Base-by-base conservation (phyloP, 140 eudicot genomes). In the Cichorium intybus region DNA sequence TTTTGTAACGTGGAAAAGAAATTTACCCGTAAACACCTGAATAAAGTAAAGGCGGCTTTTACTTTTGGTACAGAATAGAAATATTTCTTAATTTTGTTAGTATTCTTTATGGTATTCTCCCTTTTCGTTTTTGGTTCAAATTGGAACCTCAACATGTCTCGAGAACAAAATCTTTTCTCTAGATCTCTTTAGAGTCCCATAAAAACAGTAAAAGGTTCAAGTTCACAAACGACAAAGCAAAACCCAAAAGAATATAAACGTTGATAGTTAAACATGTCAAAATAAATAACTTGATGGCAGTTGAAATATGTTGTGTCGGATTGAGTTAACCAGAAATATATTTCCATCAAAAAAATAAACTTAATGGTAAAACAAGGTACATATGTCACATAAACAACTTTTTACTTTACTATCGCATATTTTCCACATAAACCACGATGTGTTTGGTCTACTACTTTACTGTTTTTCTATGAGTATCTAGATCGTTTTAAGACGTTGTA, bases 171-270 rank as follows among this genome's bases (percentile, higher is more conserved):
- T 79, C 80, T 46, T 34, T 43, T 22, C 73, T 62, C 64, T 52
- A 24, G 24, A 47, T 26, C 64, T 26, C 79, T 80, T 72, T 72
- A 43, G 15, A 59, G 89, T 87, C 78, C 86, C 77, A 79, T 79
- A 78, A 57, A 57, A 78, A 84, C 82, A 84, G 92, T 80, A 15
- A 54, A 69, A 70, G 76, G 79, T 20, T 68, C 56, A 61, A 34
- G 64, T 18, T 45, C 64, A 72, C n/a, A 60, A 77, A 80, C 68
- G 62, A 60, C 54, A 62, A 79, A 63, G 75, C 66, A 72, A 62
- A 75, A 58, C 66, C 65, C 47, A 33, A 51, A 55, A 60, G 74
- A 39, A 15, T 11, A 37, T 11, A 37, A 37, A 43, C 18, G 15
- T 43, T 15, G 49, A 43, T 43, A 20, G 15, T 15, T 35, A 35